These are phyloP conservation scores for Chaetomium sp. DNA, from an alignment of 2,329 filamentous ascomycete species.

Conservation along the genomic window DNA sequence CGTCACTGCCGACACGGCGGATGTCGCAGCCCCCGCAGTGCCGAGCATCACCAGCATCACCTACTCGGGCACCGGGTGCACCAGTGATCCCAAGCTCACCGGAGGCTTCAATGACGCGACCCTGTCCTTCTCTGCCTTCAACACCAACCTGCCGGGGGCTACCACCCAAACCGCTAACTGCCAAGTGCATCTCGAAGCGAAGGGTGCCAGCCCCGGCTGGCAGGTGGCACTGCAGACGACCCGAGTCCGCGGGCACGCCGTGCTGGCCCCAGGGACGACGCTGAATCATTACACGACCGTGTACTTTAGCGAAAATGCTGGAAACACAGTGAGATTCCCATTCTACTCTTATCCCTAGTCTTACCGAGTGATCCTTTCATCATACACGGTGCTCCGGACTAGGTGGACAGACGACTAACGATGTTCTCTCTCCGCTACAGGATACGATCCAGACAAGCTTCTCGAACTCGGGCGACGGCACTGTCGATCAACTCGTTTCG, in stretches of 20 bases:
- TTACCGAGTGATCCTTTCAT: no score
- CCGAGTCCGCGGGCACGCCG: constrained; percentile 28
- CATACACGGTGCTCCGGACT: no score
- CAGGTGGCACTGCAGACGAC: constrained; percentile 33
- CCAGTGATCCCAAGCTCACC: constrained; percentile 27
- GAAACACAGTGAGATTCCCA: constrained; percentile 25
- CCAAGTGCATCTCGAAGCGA: constrained; percentile 31
- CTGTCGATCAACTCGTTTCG: constrained; percentile 27
- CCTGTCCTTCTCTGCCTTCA: constrained; percentile 23
- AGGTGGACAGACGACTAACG: no score
- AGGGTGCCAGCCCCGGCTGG: constrained; percentile 31
- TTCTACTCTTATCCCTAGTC: neutral
- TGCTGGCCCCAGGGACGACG: constrained; percentile 28
- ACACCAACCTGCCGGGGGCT: constrained; percentile 22
- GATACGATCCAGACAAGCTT: constrained; percentile 26
- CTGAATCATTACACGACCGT: constrained; percentile 32
- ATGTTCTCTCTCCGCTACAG: constrained; percentile 15
- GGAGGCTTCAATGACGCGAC: constrained; percentile 28
- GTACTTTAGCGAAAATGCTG: constrained; percentile 34
- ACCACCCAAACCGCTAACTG: constrained; percentile 30
- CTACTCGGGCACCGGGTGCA: constrained; percentile 34
- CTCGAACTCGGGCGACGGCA: constrained; percentile 23
- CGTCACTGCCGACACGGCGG: constrained; percentile 12
- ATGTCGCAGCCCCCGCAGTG: constrained; percentile 22
- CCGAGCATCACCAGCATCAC: constrained; percentile 29